Percentiles rank a stretch among this genome's conserved stretches.
Conservation (phyloP, 331 rosid genomes). For the Pyrus hybrid region DNA sequence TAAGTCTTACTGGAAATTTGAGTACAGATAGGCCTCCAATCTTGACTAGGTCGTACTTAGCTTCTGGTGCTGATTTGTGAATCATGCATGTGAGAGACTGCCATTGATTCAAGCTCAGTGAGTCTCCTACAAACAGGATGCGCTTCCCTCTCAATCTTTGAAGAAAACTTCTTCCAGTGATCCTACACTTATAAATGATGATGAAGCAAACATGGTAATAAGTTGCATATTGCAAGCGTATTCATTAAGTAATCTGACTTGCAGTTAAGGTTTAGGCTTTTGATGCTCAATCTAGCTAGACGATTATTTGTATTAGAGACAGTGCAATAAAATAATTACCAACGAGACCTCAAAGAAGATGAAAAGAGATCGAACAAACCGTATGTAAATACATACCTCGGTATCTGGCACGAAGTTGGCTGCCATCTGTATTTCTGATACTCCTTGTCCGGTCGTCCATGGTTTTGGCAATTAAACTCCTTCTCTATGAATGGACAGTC, state of each 20-base stretch:
- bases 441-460: constrained; percentile 36
- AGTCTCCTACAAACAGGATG: constrained; percentile 75
- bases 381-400: constrained; percentile 33
- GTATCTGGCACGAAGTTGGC: constrained; percentile 38
- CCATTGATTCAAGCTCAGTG: constrained; percentile 59
- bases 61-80: constrained; percentile 38
- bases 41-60: not conserved
- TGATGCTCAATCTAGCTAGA: too few relatives aligned
- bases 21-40: constrained; percentile 8
- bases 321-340: not conserved
- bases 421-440: constrained; percentile 71
- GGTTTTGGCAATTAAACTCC: constrained; percentile 44
- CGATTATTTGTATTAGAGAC: not conserved
- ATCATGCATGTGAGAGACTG: constrained; percentile 57
- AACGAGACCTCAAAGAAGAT: not conserved
- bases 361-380: too few relatives aligned
- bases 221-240: not conserved
- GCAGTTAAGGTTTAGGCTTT: too few relatives aligned
- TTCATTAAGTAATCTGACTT: too few relatives aligned
- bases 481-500: constrained; percentile 35
- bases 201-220: not conserved
- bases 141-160: constrained; percentile 38
- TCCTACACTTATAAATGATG: constrained; percentile 18
- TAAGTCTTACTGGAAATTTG: constrained; percentile 21
- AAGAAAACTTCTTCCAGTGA: constrained; percentile 42